These are phyloP conservation scores for Diaporthe humulicola DNA, from an alignment of 2,329 filamentous ascomycete species.

Conservation along the genomic window DNA sequence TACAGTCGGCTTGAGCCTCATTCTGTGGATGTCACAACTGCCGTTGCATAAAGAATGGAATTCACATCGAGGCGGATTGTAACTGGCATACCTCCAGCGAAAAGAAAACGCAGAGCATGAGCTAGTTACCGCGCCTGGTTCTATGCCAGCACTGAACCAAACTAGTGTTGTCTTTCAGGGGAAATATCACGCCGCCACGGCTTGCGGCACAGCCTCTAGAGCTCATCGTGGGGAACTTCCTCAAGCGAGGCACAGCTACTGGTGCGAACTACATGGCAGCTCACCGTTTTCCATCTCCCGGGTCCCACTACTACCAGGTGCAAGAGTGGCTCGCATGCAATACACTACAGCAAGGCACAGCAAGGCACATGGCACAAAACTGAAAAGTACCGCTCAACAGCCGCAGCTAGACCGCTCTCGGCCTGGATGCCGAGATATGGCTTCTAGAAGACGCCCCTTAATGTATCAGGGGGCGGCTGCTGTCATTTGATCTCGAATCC, in stretches of 20 bases:
- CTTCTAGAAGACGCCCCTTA: conserved; percentile 29
- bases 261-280: neutral
- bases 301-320: neutral
- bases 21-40: neutral
- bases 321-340: neutral
- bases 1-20: conserved; percentile 1
- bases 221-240: neutral
- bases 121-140: neutral
- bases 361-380: neutral
- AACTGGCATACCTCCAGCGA: neutral
- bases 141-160: neutral
- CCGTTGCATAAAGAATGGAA: neutral
- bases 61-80: neutral
- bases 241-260: conserved; percentile 6
- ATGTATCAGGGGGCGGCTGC: conserved; percentile 14
- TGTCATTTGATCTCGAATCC: conserved; percentile 13
- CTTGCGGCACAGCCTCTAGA: neutral
- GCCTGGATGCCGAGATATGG: conserved; percentile 14
- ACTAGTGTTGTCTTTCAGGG: neutral
- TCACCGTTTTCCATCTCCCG: neutral
- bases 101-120: neutral
- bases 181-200: neutral
- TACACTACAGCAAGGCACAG: neutral
- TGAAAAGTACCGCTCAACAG: conserved; percentile 17
- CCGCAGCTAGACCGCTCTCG: conserved; percentile 24